These are phyloP conservation scores for Amylostereum chailletii DNA, from an alignment of 1,284 basidiomycete species.

Conservation along the genomic window DNA sequence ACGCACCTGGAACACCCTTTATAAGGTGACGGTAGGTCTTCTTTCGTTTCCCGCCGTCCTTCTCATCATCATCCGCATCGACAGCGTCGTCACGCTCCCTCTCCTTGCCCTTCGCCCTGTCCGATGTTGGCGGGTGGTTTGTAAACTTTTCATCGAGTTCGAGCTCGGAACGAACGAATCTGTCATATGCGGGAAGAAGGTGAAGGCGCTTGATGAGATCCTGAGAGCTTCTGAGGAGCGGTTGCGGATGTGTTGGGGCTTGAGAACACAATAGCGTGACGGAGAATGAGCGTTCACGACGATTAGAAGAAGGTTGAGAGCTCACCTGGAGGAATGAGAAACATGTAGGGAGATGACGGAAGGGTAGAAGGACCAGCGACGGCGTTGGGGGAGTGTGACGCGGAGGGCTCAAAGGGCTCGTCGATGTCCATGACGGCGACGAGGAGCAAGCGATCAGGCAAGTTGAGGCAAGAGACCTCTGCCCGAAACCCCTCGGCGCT, in stretches of 20 bases:
- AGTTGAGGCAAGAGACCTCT: too few relatives aligned
- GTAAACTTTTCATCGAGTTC: conserved; percentile 16
- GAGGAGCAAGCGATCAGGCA: not conserved
- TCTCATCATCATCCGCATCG: conserved; percentile 45
- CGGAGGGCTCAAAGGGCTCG: conserved; percentile 7
- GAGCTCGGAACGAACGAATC: conserved; percentile 51
- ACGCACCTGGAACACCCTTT: conserved; percentile 65
- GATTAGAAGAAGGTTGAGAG: conserved; percentile 10
- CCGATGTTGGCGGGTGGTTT: conserved; percentile 14
- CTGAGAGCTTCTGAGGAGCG: conserved; percentile 58
- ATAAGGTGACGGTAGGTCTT: conserved; percentile 72
- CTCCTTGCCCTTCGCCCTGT: conserved; percentile 52
- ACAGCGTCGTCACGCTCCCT: conserved; percentile 44
- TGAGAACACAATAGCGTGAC: conserved; percentile 7
- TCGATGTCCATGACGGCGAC: conserved; percentile 20
- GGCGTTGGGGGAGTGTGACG: conserved; percentile 14
- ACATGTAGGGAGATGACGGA: conserved; percentile 19
- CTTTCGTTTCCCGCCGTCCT: conserved; percentile 69
- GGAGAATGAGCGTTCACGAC: conserved; percentile 5
- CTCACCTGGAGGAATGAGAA: conserved; percentile 25
- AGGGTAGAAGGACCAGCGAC: conserved; percentile 25
- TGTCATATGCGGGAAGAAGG: conserved; percentile 64
- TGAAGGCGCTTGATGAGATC: conserved; percentile 65
- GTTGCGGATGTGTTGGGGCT: conserved; percentile 37
- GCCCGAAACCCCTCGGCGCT: too few relatives aligned